Evolutionary conservation across 2,329 filamentous ascomycete species (phyloP), one percentile per base, ranked within the genome.

Genomic region (Sporothrix luriei): DNA sequence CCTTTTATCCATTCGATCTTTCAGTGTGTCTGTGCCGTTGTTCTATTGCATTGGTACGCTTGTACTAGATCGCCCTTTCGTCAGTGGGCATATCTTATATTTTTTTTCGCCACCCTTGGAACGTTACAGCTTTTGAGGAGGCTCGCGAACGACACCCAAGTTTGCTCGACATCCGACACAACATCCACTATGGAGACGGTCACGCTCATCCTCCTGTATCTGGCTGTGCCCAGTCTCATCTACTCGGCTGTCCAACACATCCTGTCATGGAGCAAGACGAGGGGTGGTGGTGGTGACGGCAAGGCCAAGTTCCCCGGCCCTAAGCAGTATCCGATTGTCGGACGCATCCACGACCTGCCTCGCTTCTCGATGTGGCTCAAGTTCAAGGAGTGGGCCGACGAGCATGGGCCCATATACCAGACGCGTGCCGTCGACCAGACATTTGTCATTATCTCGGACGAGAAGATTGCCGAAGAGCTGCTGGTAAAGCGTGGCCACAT

Each of bases 401-500:
- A 76, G 21, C 77, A 79, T 62, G 81, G 81, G 0, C 81, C 81
- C 2, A 82, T 83, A 71, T 83, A 80, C 74, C 77, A 82, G 74
- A 82, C 80, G 5, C 78, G 76, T 57, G 79, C 79, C 68, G 73
- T 80, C 46, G 77, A 79, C 52, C 76, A 80, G 71, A 79, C 77
- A 40, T 82, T 82, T 70, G 73, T 83, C 70, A 78, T 85, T 72
- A 75, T 85, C 14, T 83, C 82, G 1, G 81, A 84, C 51, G 81
- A 84, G 73, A 78, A 80, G 62, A 82, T 84, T 68, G 83, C 83
- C 10, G 78, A 80, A 71, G 83, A 85, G 68, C 78, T 84, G 9
- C 79, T 85, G 3, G 77, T 83, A 51, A 84, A 84, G 76, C 77
- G 82, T 40, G 83, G 83, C 5, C 81, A 84, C 71, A 84, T 82